phyloP scores from a whole-genome alignment of 345 rosid genomes.

The Gossypium herbaceum region DNA sequence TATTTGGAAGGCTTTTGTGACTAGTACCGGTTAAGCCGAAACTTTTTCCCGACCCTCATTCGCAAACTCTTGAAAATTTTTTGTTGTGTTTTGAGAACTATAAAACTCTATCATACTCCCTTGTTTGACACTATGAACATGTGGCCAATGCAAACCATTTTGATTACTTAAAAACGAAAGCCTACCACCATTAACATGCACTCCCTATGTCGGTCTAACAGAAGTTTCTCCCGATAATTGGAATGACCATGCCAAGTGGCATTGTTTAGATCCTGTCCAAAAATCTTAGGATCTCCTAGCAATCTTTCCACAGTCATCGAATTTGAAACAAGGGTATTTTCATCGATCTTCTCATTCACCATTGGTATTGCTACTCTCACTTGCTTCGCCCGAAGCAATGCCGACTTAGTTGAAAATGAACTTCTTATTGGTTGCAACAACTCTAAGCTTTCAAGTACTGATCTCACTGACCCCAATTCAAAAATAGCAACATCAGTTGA shows the following conservation, averaged over 20 bases:
- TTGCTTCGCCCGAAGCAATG: constrained; percentile 27
- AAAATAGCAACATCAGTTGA: constrained; percentile 87
- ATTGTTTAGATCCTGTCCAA: constrained; percentile 70
- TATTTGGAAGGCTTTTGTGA: constrained; percentile 56
- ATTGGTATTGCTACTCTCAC: constrained; percentile 24
- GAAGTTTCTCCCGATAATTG: constrained; percentile 76
- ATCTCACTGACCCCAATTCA: constrained; percentile 87
- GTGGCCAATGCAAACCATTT: constrained; percentile 58
- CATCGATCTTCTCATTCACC: background rate
- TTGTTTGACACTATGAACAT: constrained; percentile 39
- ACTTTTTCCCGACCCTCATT: constrained; percentile 44
- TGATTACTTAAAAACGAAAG: constrained; percentile 37
- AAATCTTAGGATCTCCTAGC: constrained; percentile 56
- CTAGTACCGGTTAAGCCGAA: constrained; percentile 38
- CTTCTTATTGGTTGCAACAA: constrained; percentile 50
- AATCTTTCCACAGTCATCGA: constrained; percentile 36
- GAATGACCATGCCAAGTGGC: constrained; percentile 25
- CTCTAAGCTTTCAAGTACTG: constrained; percentile 56
- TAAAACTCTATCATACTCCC: constrained; percentile 37
- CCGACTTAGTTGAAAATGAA: constrained; percentile 42
- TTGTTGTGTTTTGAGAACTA: constrained; percentile 34
- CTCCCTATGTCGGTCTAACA: constrained; percentile 53
- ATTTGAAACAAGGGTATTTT: constrained; percentile 11
- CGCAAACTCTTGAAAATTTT: constrained; percentile 40
- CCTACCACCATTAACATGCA: constrained; percentile 41